These are phyloP conservation scores for Candida coquimbonensis DNA, from an alignment of 805 yeast species.

Conservation along the genomic window DNA sequence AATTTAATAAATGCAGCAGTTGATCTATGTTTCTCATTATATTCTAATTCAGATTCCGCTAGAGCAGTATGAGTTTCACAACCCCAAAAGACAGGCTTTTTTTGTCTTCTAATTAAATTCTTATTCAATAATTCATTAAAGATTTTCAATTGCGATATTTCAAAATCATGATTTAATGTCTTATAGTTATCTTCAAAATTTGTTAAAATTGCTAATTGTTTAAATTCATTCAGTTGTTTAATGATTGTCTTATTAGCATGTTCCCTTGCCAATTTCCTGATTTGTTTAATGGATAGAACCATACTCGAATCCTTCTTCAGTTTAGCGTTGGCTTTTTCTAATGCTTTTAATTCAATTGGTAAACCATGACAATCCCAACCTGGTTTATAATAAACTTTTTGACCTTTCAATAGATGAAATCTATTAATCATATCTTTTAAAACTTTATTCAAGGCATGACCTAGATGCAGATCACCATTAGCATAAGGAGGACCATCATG, in stretches of 20 bases:
- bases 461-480: slow-evolving; percentile 85
- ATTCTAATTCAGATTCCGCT: slow-evolving; percentile 95
- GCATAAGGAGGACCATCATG: slow-evolving; percentile 99
- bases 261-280: slow-evolving; percentile 56
- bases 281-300: slow-evolving; percentile 38
- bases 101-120: slow-evolving; percentile 72
- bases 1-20: slow-evolving; percentile 64
- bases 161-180: slow-evolving; percentile 68
- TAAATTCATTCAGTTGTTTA: slow-evolving; percentile 57
- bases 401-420: slow-evolving; percentile 54
- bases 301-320: slow-evolving; percentile 28
- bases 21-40: slow-evolving; percentile 63
- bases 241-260: slow-evolving; percentile 67
- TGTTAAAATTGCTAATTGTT: slow-evolving; percentile 71
- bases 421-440: slow-evolving; percentile 82
- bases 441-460: slow-evolving; percentile 88
- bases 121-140: slow-evolving; percentile 59
- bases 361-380: slow-evolving; percentile 99
- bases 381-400: slow-evolving; percentile 65
- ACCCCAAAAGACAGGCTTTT: slow-evolving; percentile 97
- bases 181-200: slow-evolving; percentile 70
- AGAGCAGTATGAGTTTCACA: slow-evolving; percentile 88
- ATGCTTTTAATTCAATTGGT: slow-evolving; percentile 88
- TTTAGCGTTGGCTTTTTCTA: slow-evolving; percentile 37
- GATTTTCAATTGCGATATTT: slow-evolving; percentile 63